Evolutionary conservation across 257 asterid species (phyloP).

Genomic region (Solanum pinnatisectum): DNA sequence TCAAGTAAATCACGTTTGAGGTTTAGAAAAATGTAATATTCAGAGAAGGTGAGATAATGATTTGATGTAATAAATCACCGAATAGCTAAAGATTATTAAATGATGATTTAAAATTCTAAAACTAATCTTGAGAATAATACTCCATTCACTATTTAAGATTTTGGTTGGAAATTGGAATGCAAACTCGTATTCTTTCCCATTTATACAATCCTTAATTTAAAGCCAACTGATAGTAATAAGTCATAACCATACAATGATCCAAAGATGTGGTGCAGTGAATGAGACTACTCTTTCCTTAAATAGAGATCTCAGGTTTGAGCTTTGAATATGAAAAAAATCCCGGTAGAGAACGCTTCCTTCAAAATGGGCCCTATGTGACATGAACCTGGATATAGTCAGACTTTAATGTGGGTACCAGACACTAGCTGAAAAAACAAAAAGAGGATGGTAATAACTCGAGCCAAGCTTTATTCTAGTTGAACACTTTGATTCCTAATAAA

Average conservation of each 20-base stretch:
- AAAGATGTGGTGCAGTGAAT: too few species aligned
- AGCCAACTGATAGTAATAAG: background rate
- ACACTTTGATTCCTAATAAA: background rate
- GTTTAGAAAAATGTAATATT: background rate
- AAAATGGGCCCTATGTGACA: too few species aligned
- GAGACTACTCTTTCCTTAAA: too few species aligned
- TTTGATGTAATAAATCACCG: background rate
- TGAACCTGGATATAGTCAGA: too few species aligned
- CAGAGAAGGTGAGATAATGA: background rate
- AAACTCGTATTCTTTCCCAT: background rate
- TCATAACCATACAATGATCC: too few species aligned
- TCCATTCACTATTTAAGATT: background rate
- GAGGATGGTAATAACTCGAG: background rate
- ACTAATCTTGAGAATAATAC: background rate
- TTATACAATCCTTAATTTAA: background rate
- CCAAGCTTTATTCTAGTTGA: too few species aligned
- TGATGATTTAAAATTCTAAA: too few species aligned
- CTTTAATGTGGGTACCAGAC: too few species aligned
- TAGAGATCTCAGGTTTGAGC: too few species aligned
- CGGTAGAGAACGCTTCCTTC: too few species aligned
- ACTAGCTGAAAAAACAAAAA: too few species aligned
- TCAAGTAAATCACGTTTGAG: background rate
- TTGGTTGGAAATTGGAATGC: background rate
- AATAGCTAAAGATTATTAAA: background rate
- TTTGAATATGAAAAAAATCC: accelerated